phyloP scores from a whole-genome alignment of 1,284 basidiomycete genomes.

The Cryptococcus sp. region DNA sequence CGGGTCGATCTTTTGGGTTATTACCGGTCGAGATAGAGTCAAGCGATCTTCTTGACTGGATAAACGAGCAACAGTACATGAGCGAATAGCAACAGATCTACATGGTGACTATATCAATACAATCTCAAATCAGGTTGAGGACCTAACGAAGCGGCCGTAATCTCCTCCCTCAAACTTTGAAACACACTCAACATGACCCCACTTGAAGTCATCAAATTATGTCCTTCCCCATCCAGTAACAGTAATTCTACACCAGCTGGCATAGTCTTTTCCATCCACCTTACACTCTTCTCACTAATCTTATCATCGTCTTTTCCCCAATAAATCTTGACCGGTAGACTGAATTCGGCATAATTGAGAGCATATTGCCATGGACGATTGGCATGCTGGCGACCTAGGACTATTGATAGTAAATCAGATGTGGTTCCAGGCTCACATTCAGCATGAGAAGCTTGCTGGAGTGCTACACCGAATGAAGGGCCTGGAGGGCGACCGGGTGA shows the following conservation, averaged over 20 bases:
- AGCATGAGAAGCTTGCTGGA: conserved; percentile 89
- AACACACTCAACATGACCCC: conserved; percentile 82
- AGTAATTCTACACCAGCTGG: conserved; percentile 59
- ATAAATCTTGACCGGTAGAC: conserved; percentile 79
- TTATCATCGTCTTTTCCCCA: conserved; percentile 90
- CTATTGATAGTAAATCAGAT: conserved; percentile 80
- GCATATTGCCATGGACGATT: conserved; percentile 47
- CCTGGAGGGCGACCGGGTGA: conserved; percentile 1
- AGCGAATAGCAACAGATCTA: no score
- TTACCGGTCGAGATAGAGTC: no score
- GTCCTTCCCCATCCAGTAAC: conserved; percentile 81
- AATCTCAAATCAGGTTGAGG: no score
- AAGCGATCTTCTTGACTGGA: no score
- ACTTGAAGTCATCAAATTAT: conserved; percentile 86
- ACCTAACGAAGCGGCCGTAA: not conserved
- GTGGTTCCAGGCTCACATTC: conserved; percentile 88
- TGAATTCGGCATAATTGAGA: conserved; percentile 57
- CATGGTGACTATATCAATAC: no score
- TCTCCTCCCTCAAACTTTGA: conserved; percentile 54
- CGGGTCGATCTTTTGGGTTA: not conserved
- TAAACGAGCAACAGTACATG: no score
- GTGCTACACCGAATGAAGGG: conserved; percentile 55
- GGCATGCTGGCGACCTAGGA: conserved; percentile 64
- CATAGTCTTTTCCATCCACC: conserved; percentile 87
- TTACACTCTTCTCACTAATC: conserved; percentile 78